Evolutionary conservation across 2,329 filamentous ascomycete genomes (phyloP), one percentile per base, ranked within the genome.

Genomic region (Claviceps quebecensis): DNA sequence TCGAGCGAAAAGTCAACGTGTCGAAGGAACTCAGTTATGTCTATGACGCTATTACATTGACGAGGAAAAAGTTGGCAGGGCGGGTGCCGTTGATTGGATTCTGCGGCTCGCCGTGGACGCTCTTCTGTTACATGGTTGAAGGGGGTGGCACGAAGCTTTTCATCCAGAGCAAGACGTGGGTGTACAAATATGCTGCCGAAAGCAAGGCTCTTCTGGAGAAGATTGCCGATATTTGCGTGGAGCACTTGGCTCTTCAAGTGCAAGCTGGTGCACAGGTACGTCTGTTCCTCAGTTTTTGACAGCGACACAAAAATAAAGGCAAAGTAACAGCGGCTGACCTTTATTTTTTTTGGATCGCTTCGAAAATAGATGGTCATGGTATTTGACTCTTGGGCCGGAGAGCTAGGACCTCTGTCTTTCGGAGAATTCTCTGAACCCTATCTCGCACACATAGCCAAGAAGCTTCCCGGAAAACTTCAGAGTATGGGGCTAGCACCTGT

Each of bases 121-220:
- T 98, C 54, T 78, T 98, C 63, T 95, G 91, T 73, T 98, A 98
- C 72, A 98, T 98, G 93, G 88, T 97, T 17, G 93, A 98, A 69
- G 93, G 93, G 16, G 93, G 93, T 47, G 93, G 93, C 44, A 94
- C 86, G 59, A 97, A 97, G 73, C 75, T 97, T 64, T 97, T 97
- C 71, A 82, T 87, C 54, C 84, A 95, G 69, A 85, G 81, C 62
- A 98, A 98, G 77, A 95, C 86, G 26, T 98, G 93, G 93, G 83
- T 97, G 54, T 98, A 91, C 75, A 88, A 81, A 68, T 88, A 96
- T 62, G 78, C 86, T 0, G 75, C 86, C 56, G 87, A 86, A 65
- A 83, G 84, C 55, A 89, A 93, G 72, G 80, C 76, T 55, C 70
- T 98, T 57, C 71, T 98, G 56, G 81, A 87, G 65, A 96, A 95